Evolutionary conservation across 768 basidiomycete species (phyloP), one percentile per base, ranked within the genome.

Genomic region (Ephemerocybe angulata): DNA sequence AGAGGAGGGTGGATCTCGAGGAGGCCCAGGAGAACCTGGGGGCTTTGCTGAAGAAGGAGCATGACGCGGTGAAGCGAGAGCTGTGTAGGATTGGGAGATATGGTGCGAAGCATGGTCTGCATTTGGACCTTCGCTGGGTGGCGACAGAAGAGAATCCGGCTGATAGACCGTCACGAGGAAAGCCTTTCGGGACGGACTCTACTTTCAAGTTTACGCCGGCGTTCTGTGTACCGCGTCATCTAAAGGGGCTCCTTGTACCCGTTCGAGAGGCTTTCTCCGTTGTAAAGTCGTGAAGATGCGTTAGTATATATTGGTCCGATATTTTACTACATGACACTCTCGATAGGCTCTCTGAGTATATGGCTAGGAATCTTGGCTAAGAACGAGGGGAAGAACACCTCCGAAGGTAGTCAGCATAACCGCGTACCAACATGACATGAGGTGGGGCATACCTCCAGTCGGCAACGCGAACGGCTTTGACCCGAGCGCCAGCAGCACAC

Each of bases 401-500:
- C 15, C 5, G 5, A 41, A 30, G 25, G 15, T 22, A 15, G 48
- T 10, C 4, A 50, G 31, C 10, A 22, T 29, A 46, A 8, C 6
- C 3, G 25, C 17, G 8, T 29, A 33, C 13, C 11, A 11, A 35
- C 22, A 35, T 13, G n/a, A 29, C 17, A 22, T 30, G 25, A 12
- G 27, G 21, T 10, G 29, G 33, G 19, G 44, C 56, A 15, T 29
- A 61, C 60, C 60, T 48, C 60, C 60, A 8, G 60, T 61, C 4
- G 55, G 53, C 17, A 61, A 29, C 4, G 31, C 33, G 28, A 56
- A 58, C 7, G 57, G 57, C 6, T 42, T 37, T 7, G 48, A 48
- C 4, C 57, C 60, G n/a, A 61, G 29, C 5, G 57, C 55, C 25
- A 54, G 35, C n/a, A 61, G 48, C 8, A 61, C 54, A 10, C 60